Base-by-base conservation (phyloP, 164 flowering plant genomes). In the Paratinospora sagittata region DNA sequence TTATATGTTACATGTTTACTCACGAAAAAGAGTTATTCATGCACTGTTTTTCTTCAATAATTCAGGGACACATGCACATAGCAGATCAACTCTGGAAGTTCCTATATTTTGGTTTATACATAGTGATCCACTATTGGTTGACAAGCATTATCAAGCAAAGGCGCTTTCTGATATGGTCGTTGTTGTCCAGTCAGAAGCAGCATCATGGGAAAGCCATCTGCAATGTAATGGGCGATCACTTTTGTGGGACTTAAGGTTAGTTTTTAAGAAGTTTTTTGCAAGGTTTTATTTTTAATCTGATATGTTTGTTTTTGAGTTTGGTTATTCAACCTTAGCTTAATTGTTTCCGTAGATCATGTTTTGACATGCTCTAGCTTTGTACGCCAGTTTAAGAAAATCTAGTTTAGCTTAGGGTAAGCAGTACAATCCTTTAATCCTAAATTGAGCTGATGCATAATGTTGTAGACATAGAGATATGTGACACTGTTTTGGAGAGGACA, bases 151-250 rank as follows among this genome's bases (percentile, higher is more conserved):
- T 81, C 98, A 90, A 76, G 96, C 99, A 66, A 96, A 87, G 74
- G 90, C 99, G 27, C 98, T 96, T 79, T 84, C 98, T 41, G 98
- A 93, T 78, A 93, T 96, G 99, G 88, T 96, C 71, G 79, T 96
- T 76, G 98, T 93, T 71, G 97, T 91, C 37, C 99, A 96, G 78
- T 96, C 99, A 27, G 90, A 87, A 55, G 30, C 82, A 45, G 71
- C 95, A 71, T 89, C 99, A 26, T 96, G 93, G 97, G 99, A 96
- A 81, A 91, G 97, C 84, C 91, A 96, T 85, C 87, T 91, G 72
- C 99, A 96, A 78, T 96, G 99, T 77, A 96, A 96, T 77, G 97
- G 99, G 68, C 80, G 72, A 19, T 87, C 99, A 36, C 83, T 96
- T 66, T 70, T 96, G 73, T 91, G 90, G 97, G 93, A 96, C 76